Evolutionary conservation across 2,329 filamentous ascomycete genomes (phyloP), one percentile per base, ranked within the genome.

Genomic region (Pseudofabraea citricarpa): DNA sequence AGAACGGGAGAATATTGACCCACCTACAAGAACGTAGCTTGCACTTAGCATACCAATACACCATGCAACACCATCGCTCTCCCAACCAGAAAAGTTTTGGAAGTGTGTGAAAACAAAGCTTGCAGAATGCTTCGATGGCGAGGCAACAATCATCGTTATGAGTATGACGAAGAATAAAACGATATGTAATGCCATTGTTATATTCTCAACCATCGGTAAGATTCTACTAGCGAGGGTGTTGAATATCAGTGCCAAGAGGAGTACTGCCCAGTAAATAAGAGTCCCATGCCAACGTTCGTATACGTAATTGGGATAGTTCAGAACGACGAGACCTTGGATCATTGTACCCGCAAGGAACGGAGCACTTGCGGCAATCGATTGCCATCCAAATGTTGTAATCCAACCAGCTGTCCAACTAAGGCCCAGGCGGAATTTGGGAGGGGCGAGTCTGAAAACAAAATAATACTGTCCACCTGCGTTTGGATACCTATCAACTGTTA

Each of bases 401-500:
- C 70, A 73, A 41, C 69, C 73, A 15, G 70, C 68, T 4, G 72
- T 60, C 54, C 79, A 81, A 48, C 73, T 77, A 6, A 80, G 60
- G 38, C 74, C 70, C 44, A 71, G 74, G 46, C 76, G 69, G 23
- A 65, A 66, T 19, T 61, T 62, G 2, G 59, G 60, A 1, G 74
- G 71, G 2, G 69, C 70, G 49, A 78, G 69, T 52, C 76, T 71
- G 1, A 70, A 74, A 0, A 77, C 72, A 74, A 74, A 79, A 52
- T 78, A 74, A 47, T 79, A 80, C 56, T 81, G 74, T 6, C 77
- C 77, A 29, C 75, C 76, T 0, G 73, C 63, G 5, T 27, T 42
- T 29, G 43, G 43, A 4, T 12, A 12, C 27, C 27, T 31, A n/a
- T 31, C 27, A 12, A 31, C 13, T 31, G 16, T 31, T 5, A 31